Base-by-base conservation (phyloP, 192 early-diverging fungal genomes). In the Coemansia sp. region DNA sequence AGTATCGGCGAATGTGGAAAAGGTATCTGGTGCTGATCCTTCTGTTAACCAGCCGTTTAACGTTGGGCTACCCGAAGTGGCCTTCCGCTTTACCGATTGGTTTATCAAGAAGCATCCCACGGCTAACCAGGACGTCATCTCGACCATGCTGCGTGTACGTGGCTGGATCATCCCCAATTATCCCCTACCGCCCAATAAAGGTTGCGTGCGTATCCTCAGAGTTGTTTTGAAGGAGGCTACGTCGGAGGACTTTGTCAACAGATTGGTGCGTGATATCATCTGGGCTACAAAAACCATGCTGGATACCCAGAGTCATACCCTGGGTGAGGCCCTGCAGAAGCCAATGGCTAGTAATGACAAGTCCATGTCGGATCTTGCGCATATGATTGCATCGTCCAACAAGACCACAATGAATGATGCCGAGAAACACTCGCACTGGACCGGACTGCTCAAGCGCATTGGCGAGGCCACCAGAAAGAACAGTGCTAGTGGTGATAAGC, bases 141-240 rank as follows among this genome's bases (percentile, higher is more conserved):
- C 82, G 11, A 72, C 67, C 20, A 58, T 81, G 48, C 60, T 87
- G 30, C 83, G 80, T 32, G 79, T 83, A 35, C 79, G 79, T 36
- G 84, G 85, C 9, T 89, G 87, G 87, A 85, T 89, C 52, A 82
- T 89, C 3, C 87, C 87, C 46, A 83, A 83, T 36, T 89, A 89
- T 53, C 75, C 81, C n/a, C 74, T 88, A 61, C 81, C 87, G 0
- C 80, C 78, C 4, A 34, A 71, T 34, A 49, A 57, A 0, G 65
- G 73, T 43, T 34, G 53, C 8, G 52, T 78, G 35, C 79, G 83
- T 33, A 60, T 87, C 26, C 39, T 87, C 45, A 83, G 87, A 9
- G 78, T 89, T 15, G 87, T 89, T 6, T 74, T 89, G 6, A 69
- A 84, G 27, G 85, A 85, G 55, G 67, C 78, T 2, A 50, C 75